Base-by-base conservation (phyloP, 306 rosid species). In the Castanea crenata region DNA sequence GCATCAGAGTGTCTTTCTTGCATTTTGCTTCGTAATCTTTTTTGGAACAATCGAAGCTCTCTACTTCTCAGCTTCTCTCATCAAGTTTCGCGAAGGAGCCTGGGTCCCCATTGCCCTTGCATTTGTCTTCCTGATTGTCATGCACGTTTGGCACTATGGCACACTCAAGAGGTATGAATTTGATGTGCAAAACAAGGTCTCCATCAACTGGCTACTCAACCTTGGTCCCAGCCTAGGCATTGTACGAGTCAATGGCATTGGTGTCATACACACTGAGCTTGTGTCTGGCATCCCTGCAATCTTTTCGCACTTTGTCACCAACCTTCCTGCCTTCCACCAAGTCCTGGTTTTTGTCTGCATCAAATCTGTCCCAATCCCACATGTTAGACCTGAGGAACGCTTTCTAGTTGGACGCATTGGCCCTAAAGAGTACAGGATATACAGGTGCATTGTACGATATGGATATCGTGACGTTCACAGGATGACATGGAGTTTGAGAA, bases 261-360 rank as follows among this genome's bases (percentile, higher is more conserved):
- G 99, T 69, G 85, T 95, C 41, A 76, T 95, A 76, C 93, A 92
- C 44, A 92, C 96, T 0, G 99, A 95, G 44, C 96, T 95, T 31
- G 96, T 95, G 0, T 86, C 97, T 4, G 99, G 99, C 55, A 95
- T 95, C 74, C 99, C 99, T 0, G 92, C 89, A 49, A 89, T 95
- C 76, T 95, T 95, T 87, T 90, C 97, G 38, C 99, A 95, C 82
- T 95, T 95, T 67, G 91, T 95, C 71, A 91, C 99, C 85, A 95
- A 95, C 81, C 90, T 95, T 56, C 97, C 98, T 21, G 99, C 99
- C 77, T 95, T 92, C 86, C 99, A 95, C 85, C 94, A 90, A 76
- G 92, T 95, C 81, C 87, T 95, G 62, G 92, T 95, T 74, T 95
- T 95, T 77, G 95, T 95, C 86, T 95, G 99, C 89, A 91, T 95